phyloP scores from a whole-genome alignment of 371 early-diverging fungal species.

The Mucor velutinosus region DNA sequence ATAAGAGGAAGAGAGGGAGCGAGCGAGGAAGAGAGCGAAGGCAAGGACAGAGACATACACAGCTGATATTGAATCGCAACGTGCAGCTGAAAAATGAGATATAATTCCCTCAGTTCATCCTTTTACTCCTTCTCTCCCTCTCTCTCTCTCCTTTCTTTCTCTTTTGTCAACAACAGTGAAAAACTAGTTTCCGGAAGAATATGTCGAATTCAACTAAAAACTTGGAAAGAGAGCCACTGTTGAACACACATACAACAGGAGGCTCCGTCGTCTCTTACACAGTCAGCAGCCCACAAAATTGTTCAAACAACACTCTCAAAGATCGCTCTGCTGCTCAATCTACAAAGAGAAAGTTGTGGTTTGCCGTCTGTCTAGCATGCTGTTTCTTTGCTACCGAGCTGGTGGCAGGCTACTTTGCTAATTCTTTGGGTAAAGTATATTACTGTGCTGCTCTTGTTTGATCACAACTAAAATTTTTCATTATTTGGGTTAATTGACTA shows the following conservation, averaged over 20 bases:
- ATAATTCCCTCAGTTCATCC: neutral
- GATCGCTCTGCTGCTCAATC: slow-evolving; percentile 24
- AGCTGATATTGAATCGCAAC: neutral
- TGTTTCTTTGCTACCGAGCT: slow-evolving; percentile 73
- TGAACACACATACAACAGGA: slow-evolving; percentile 1
- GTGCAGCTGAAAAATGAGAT: neutral
- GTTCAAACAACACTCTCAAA: slow-evolving; percentile 38
- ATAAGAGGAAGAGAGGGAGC: too few species aligned
- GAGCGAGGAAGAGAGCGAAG: neutral
- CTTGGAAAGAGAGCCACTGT: slow-evolving; percentile 26
- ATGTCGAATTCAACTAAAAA: neutral
- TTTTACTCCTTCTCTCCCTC: neutral
- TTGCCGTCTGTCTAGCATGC: slow-evolving; percentile 59
- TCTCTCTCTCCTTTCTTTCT: neutral
- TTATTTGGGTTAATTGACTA: neutral
- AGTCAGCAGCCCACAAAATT: slow-evolving; percentile 24
- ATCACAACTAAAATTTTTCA: neutral
- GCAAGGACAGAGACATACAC: neutral
- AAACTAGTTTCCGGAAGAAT: neutral
- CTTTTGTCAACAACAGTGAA: neutral
- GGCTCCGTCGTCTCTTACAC: slow-evolving; percentile 31
- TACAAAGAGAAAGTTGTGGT: slow-evolving; percentile 48
- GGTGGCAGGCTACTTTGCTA: slow-evolving; percentile 70
- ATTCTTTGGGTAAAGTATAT: slow-evolving; percentile 48
- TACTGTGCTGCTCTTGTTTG: neutral